Percentiles rank a stretch among this genome's conserved stretches.
These are phyloP conservation scores for Mycena latifolia DNA, from an alignment of 768 basidiomycete species.

Conservation along the genomic window DNA sequence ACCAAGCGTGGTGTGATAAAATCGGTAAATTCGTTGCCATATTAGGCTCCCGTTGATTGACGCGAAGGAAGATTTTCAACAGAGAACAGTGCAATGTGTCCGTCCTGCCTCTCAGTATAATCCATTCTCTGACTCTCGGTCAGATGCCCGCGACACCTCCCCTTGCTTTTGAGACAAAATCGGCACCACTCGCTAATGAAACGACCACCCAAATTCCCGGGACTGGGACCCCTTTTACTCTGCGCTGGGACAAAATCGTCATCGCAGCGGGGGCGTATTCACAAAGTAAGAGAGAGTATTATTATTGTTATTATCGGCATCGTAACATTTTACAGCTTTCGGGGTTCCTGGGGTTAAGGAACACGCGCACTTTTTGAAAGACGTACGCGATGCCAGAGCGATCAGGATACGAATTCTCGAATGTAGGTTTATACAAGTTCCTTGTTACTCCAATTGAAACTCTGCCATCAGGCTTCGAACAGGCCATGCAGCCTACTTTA, in stretches of 20 bases:
- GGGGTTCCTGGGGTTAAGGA: slow-evolving; percentile 83
- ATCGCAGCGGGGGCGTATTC: slow-evolving; percentile 89
- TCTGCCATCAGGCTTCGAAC: slow-evolving; percentile 74
- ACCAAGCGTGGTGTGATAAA: slow-evolving; percentile 83
- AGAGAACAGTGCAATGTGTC: slow-evolving; percentile 71
- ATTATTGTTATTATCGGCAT: background rate
- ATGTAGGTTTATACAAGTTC: slow-evolving; percentile 53
- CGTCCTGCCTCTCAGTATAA: slow-evolving; percentile 38
- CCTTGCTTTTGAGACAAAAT: slow-evolving; percentile 43
- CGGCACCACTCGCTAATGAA: slow-evolving; percentile 25
- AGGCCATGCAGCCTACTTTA: slow-evolving; percentile 84
- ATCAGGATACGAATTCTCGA: slow-evolving; percentile 83
- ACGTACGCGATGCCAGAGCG: slow-evolving; percentile 78
- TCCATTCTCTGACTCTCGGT: background rate
- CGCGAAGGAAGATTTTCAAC: slow-evolving; percentile 70
- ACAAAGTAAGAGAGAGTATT: slow-evolving; percentile 66
- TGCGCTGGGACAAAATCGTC: slow-evolving; percentile 85
- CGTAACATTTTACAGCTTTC: slow-evolving; percentile 61
- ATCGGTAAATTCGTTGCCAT: slow-evolving; percentile 59
- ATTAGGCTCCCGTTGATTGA: slow-evolving; percentile 1
- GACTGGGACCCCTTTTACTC: slow-evolving; percentile 58
- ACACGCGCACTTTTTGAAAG: slow-evolving; percentile 85
- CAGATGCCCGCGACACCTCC: slow-evolving; percentile 76
- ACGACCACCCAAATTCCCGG: slow-evolving; percentile 34
- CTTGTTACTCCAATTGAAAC: background rate